Evolutionary conservation across 805 yeast species (phyloP), one percentile per base, ranked within the genome.

Genomic region (Priceomyces carsonii): DNA sequence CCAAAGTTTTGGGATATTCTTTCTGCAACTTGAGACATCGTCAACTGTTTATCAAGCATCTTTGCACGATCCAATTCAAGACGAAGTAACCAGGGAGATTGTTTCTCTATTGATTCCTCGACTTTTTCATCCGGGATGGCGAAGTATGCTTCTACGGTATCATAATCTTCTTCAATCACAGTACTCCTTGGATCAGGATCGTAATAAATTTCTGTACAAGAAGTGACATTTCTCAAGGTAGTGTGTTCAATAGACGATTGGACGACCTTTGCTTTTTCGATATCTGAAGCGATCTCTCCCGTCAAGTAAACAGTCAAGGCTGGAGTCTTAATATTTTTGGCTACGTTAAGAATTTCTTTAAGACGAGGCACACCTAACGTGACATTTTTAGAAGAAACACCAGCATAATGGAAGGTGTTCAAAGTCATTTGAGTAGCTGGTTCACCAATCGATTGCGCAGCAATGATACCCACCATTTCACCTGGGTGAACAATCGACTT

Each of bases 271-370:
- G 99, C 98, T 63, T 74, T 80, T 60, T 90, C 97, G 62, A 90
- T 91, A 52, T 93, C 96, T 31, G 77, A 74, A 4, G 96, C 90
- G 44, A 82, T 75, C 26, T 80, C 91, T 4, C 82, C 80, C 31
- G 86, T 75, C 59, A 93, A 69, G 59, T 90, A 93, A n/a, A 91
- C 96, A 7, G 96, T 89, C 58, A 91, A 73, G 9, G 96, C 95
- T n/a, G 99, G 99, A n/a, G 99, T 93, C 68, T 91, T 93, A 75
- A 93, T 90, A 54, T 87, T 91, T 71, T 93, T 93, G 8, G 99
- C 99, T 47, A 93, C 99, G 61, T 91, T 91, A 64, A 93, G 77
- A 79, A 93, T 93, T 71, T 90, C 98, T 78, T 90, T 90, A 63
- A 90, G 77, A 76, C 97, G 95, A 42, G 97, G 97, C 57, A 89